Evolutionary conservation across 805 yeast species (phyloP), one percentile per base, ranked within the genome.

Genomic region (Maudiozyma serrabonitensis): DNA sequence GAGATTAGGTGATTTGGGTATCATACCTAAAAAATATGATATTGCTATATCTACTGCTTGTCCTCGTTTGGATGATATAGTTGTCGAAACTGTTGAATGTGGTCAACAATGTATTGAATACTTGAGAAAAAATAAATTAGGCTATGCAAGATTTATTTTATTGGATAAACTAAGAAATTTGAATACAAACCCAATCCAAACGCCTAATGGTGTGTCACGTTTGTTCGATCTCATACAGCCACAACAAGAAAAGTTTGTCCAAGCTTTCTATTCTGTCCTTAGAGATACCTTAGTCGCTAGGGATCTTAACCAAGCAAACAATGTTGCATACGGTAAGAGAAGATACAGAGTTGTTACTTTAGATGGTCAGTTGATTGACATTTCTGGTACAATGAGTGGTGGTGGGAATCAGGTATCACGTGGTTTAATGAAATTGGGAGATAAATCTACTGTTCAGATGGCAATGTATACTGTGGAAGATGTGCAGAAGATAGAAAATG

Each of bases 351-450:
- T 91, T 23, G 98, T 95, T 0, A 89, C 98, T 0, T 64, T 89
- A 8, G 95, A 87, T 64, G 99, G 99, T 23, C 84, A 88, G 57
- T 71, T 93, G 21, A 91, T 93, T 50, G 97, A 90, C 59, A 80
- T 83, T 15, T 85, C 95, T 2, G 99, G 99, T 66, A 87, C 97
- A 1, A 82, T 95, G 82, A 81, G 95, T 44, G 99, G 99, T 58
- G 99, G 99, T 68, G 99, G 98, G 47, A 76, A 74, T 48, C 71
- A 76, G 39, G 76, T 75, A 8, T 74, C 77, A 16, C 76, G 76
- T 46, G 99, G 98, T 6, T 82, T 84, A 2, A 88, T 93, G 95
- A 79, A 47, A 23, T 12, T 47, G 16, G 46, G 50, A 6, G 44
- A 43, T n/a, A 37, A 26, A 21, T n/a, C 43, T 13, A 26, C 43